Conservation (phyloP, 768 basidiomycete species). For the Mycena chlorophos region DNA sequence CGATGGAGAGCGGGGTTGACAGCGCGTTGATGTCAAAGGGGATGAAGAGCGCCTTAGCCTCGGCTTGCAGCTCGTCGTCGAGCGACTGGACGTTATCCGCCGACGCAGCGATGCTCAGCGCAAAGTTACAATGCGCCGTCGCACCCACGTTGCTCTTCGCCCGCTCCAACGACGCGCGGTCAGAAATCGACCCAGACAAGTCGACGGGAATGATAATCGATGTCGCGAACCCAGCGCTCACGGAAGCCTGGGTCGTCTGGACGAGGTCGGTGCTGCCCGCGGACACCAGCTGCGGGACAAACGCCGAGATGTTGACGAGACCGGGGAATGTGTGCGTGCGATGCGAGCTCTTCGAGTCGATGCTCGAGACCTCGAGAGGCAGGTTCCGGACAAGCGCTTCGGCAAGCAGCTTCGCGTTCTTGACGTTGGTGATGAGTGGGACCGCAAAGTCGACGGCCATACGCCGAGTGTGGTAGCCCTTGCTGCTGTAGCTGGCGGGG, state of each 20-base stretch:
- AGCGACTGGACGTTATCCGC: conserved; percentile 60
- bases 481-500: conserved; percentile 94
- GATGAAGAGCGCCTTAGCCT: conserved; percentile 85
- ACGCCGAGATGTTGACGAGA: conserved; percentile 84
- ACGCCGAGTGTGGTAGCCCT: conserved; percentile 93
- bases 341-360: conserved; percentile 95
- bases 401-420: conserved; percentile 94
- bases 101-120: conserved; percentile 77
- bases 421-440: conserved; percentile 96
- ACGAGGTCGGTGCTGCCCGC: conserved; percentile 59
- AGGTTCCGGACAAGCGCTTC: conserved; percentile 90
- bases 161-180: conserved; percentile 64
- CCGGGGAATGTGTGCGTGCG: conserved; percentile 89
- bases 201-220: conserved; percentile 77
- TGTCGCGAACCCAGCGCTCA: conserved; percentile 90
- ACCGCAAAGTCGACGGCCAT: conserved; percentile 99
- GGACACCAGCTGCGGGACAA: conserved; percentile 70
- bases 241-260: conserved; percentile 73
- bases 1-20: conserved; percentile 62
- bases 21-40: conserved; percentile 59
- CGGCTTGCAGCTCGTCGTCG: conserved; percentile 74
- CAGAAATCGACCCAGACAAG: conserved; percentile 58
- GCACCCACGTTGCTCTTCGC: conserved; percentile 65
- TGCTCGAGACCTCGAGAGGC: conserved; percentile 84
- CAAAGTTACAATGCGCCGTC: conserved; percentile 83